Percentiles rank a stretch among this genome's conserved stretches.
These are phyloP conservation scores for Bombardia bombarda DNA, from an alignment of 495 filamentous ascomycete species.

Conservation along the genomic window DNA sequence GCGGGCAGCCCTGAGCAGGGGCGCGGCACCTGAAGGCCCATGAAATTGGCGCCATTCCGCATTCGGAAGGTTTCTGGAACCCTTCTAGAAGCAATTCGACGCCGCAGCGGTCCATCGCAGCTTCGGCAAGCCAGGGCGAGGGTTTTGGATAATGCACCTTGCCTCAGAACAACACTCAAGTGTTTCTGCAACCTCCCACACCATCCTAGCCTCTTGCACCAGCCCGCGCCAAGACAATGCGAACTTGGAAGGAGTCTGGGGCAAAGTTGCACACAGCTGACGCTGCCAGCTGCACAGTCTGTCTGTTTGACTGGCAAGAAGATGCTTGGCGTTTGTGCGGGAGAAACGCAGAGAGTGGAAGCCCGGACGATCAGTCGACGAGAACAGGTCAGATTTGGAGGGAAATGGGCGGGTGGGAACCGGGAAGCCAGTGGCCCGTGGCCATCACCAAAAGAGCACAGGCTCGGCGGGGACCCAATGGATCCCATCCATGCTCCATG, in stretches of 20 bases:
- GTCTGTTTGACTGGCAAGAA: not conserved
- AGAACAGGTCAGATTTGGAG: not conserved
- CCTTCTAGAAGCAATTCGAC: constrained; percentile 13
- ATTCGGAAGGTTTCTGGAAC: constrained; percentile 18
- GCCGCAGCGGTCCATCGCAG: not conserved
- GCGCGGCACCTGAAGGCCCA: constrained; percentile 10
- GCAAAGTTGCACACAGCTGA: too few relatives aligned
- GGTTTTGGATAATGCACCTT: constrained; percentile 9
- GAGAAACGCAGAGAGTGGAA: not conserved
- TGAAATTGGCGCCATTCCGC: constrained; percentile 4
- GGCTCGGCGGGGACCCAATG: not conserved
- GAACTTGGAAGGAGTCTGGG: constrained; percentile 4
- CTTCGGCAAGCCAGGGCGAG: not conserved
- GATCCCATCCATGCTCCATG: not conserved
- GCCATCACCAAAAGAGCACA: too few relatives aligned
- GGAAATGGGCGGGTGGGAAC: not conserved
- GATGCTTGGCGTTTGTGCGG: not conserved
- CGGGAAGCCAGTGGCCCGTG: not conserved
- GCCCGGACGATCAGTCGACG: not conserved
- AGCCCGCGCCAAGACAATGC: constrained; percentile 12
- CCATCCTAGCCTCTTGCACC: not conserved
- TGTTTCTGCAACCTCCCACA: constrained; percentile 1
- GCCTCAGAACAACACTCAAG: constrained; percentile 4
- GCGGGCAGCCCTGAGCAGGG: constrained; percentile 7
- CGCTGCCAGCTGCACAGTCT: not conserved